Percentiles rank a stretch among this genome's conserved stretches.
Conservation (phyloP, 106 monocot species). For the Phalaenopsis aphrodite region DNA sequence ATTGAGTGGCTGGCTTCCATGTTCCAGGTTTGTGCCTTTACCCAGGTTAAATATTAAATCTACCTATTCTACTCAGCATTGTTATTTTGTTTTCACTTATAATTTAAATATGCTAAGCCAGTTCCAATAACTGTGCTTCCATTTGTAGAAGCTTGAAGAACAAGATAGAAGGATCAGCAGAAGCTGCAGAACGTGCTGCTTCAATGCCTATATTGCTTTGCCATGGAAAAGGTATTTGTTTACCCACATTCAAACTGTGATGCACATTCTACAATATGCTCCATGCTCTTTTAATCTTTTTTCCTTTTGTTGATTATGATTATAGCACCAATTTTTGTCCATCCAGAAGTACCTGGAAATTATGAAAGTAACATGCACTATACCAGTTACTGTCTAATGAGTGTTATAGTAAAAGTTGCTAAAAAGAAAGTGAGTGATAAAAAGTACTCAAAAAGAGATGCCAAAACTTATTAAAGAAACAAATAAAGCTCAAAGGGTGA, state of each 20-base stretch:
- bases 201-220: slow-evolving; percentile 87
- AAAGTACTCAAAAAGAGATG: too few relatives aligned
- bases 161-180: slow-evolving; percentile 53
- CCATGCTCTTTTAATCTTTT: background rate
- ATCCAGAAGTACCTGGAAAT: background rate
- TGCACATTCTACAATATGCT: background rate
- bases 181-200: slow-evolving; percentile 59
- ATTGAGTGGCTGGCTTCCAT: slow-evolving; percentile 98
- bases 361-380: background rate
- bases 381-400: too few relatives aligned
- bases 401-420: too few relatives aligned
- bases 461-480: too few relatives aligned
- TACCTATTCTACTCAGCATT: background rate
- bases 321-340: background rate
- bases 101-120: background rate
- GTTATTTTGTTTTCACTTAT: background rate
- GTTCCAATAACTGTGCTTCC: background rate
- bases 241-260: background rate
- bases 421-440: too few relatives aligned
- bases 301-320: background rate
- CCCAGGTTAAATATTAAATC: background rate
- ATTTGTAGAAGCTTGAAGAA: slow-evolving; percentile 46
- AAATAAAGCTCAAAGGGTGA: too few relatives aligned
- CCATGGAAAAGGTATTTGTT: slow-evolving; percentile 77
- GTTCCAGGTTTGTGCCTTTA: slow-evolving; percentile 44